Evolutionary conservation across 1,139 yeast species (phyloP).

Genomic region (Saccharomycopsis phalli): DNA sequence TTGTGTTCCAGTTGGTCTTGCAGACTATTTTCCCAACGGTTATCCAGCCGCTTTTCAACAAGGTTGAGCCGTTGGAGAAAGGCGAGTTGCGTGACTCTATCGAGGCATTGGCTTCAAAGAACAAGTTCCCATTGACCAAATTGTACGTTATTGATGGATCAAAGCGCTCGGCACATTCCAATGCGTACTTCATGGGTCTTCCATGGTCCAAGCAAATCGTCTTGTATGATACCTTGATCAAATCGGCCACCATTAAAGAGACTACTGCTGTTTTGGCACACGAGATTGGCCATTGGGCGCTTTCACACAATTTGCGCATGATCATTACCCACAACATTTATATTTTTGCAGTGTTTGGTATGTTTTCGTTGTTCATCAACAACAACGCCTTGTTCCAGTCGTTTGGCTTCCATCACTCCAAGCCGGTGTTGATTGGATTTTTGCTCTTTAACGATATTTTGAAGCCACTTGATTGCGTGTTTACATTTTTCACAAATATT

Average conservation of each 20-base stretch:
- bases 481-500: constrained; percentile 59
- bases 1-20: constrained; percentile 61
- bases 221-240: constrained; percentile 80
- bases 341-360: constrained; percentile 52
- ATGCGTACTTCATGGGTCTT: constrained; percentile 90
- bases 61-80: constrained; percentile 79
- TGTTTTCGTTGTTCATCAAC: constrained; percentile 71
- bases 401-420: constrained; percentile 60
- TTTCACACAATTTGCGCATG: constrained; percentile 73
- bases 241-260: constrained; percentile 67
- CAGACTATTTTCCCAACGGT: constrained; percentile 72
- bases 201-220: constrained; percentile 98
- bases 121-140: constrained; percentile 78
- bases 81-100: constrained; percentile 81
- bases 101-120: constrained; percentile 65
- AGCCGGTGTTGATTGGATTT: constrained; percentile 76
- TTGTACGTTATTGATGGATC: constrained; percentile 91
- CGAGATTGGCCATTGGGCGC: constrained; percentile 96
- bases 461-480: constrained; percentile 63
- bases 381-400: constrained; percentile 69
- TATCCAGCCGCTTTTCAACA: constrained; percentile 88
- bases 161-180: constrained; percentile 89
- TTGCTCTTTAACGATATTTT: constrained; percentile 64
- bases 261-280: constrained; percentile 94
- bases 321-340: constrained; percentile 57